These are phyloP conservation scores for Ceratobasidium sp. DNA, from an alignment of 1,284 basidiomycete genomes.

Conservation along the genomic window DNA sequence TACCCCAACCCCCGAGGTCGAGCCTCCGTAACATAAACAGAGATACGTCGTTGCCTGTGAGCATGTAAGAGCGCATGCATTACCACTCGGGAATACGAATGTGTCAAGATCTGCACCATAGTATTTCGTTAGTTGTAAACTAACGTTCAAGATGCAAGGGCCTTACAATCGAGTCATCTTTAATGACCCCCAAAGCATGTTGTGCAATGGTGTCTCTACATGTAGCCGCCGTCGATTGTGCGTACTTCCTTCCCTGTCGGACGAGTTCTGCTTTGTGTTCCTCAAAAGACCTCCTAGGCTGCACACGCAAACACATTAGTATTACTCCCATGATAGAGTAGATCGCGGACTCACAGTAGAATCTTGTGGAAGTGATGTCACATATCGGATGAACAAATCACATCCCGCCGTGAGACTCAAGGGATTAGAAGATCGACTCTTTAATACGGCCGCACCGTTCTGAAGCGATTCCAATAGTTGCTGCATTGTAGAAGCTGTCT, in stretches of 20 bases:
- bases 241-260: slow-evolving; percentile 81
- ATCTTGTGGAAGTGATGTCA: slow-evolving; percentile 87
- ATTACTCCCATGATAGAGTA: background rate
- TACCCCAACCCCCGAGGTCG: slow-evolving; percentile 87
- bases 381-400: slow-evolving; percentile 90
- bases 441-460: slow-evolving; percentile 77
- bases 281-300: slow-evolving; percentile 73
- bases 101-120: slow-evolving; percentile 88
- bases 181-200: slow-evolving; percentile 91
- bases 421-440: slow-evolving; percentile 76
- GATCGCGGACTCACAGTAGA: slow-evolving; percentile 71
- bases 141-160: slow-evolving; percentile 1
- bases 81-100: slow-evolving; percentile 96
- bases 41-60: slow-evolving; percentile 91
- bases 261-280: slow-evolving; percentile 87
- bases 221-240: slow-evolving; percentile 76
- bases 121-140: slow-evolving; percentile 1
- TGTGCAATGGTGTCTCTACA: slow-evolving; percentile 93
- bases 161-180: slow-evolving; percentile 90
- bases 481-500: slow-evolving; percentile 86
- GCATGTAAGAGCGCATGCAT: slow-evolving; percentile 92
- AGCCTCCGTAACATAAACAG: slow-evolving; percentile 97
- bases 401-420: slow-evolving; percentile 91
- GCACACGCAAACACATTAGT: background rate
- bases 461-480: slow-evolving; percentile 88